A percentile compares a stretch with the other conserved stretches of the same genome.
These are phyloP conservation scores for Tricholoma saponaceum DNA, from an alignment of 768 basidiomycete species.

Conservation along the genomic window DNA sequence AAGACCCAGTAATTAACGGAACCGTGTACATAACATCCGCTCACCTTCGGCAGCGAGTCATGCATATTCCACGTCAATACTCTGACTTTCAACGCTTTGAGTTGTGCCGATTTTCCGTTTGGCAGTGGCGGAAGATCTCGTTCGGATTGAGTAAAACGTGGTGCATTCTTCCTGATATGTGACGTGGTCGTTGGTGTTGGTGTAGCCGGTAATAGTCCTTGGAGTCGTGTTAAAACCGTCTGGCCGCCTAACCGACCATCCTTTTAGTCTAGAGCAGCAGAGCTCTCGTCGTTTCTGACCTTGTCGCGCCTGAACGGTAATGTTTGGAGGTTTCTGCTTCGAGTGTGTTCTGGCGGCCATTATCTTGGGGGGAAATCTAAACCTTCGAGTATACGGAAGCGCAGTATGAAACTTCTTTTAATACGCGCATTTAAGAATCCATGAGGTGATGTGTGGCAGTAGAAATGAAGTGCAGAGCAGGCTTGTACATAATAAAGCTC, in stretches of 20 bases:
- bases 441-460: slow-evolving; percentile 1
- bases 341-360: background rate
- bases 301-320: background rate
- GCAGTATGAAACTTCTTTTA: background rate
- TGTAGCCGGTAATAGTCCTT: slow-evolving; percentile 14
- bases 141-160: slow-evolving; percentile 4
- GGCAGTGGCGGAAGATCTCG: slow-evolving; percentile 6
- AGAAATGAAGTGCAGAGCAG: background rate
- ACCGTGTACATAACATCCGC: background rate
- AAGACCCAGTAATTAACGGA: background rate
- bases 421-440: background rate
- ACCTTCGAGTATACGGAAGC: background rate
- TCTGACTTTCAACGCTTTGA: slow-evolving; percentile 49
- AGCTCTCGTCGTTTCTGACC: background rate
- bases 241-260: background rate
- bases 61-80: slow-evolving; percentile 87
- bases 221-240: slow-evolving; percentile 13
- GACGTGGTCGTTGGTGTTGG: slow-evolving; percentile 1
- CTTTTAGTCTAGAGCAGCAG: background rate
- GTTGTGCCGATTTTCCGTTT: background rate
- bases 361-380: background rate
- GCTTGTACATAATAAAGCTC: too few relatives aligned
- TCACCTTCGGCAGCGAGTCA: slow-evolving; percentile 72
- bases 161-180: background rate
- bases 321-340: background rate